Evolutionary conservation across 352 stramenopile species (phyloP).

Genomic region (Phytophthora fragariae): DNA sequence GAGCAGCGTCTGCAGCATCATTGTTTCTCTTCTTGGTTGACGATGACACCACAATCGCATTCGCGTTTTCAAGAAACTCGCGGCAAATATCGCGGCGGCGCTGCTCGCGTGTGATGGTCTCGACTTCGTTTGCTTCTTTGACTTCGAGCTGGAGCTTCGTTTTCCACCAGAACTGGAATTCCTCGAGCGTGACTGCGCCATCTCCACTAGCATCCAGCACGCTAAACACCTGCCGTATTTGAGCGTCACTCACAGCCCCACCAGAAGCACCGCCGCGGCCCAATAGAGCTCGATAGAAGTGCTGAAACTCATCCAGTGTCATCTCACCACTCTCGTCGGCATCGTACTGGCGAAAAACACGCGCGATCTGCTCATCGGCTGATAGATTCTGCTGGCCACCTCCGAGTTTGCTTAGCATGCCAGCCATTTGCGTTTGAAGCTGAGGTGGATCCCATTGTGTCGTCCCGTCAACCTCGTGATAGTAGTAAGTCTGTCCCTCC

Average conservation of each 20-base stretch:
- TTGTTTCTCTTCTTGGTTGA: background rate
- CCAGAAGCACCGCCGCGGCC: constrained; percentile 28
- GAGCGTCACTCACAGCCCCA: constrained; percentile 35
- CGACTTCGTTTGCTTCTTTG: constrained; percentile 51
- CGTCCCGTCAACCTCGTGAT: constrained; percentile 58
- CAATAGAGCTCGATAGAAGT: constrained; percentile 63
- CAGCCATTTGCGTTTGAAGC: constrained; percentile 56
- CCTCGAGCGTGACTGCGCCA: constrained; percentile 66
- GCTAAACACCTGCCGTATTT: constrained; percentile 62
- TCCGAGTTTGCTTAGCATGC: constrained; percentile 59
- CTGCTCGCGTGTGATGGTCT: constrained; percentile 28
- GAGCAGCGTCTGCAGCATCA: background rate
- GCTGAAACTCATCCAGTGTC: constrained; percentile 61
- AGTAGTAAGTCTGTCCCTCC: constrained; percentile 62
- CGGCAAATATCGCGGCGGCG: constrained; percentile 36
- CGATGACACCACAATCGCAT: constrained; percentile 36
- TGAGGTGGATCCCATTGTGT: constrained; percentile 81
- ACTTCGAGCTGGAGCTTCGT: constrained; percentile 69
- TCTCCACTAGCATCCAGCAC: constrained; percentile 76
- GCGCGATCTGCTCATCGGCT: constrained; percentile 62
- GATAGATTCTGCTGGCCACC: constrained; percentile 25
- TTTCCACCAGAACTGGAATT: constrained; percentile 83
- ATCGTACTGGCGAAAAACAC: constrained; percentile 78
- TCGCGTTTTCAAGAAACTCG: constrained; percentile 55
- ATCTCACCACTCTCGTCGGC: constrained; percentile 71